Evolutionary conservation across 306 rosid genomes (phyloP), one percentile per base, ranked within the genome.

Genomic region (Casuarina equisetifolia): DNA sequence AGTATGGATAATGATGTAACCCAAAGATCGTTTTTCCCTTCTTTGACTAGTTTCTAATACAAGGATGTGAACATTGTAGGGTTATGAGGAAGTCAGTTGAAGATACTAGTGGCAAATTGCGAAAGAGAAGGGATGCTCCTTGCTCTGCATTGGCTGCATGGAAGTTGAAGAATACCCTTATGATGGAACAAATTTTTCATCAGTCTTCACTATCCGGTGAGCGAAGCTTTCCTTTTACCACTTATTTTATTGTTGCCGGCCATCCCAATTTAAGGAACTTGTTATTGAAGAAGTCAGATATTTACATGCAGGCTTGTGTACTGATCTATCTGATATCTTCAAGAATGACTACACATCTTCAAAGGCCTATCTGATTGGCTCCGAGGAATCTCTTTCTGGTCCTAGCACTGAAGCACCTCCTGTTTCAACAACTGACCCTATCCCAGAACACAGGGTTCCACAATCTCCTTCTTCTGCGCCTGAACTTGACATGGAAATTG

Each of bases 171-270:
- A 91, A 82, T 53, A 81, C 50, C 45, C 73, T 79, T 77, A 85
- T 80, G 55, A 91, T 89, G 71, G 96, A 92, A 78, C 74, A 80
- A 49, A 73, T 89, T 50, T 88, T 95, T 79, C 4, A 80, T 57
- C 89, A 86, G 80, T 90, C 96, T 17, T 81, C 86, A 76, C 20
- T 87, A 75, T 76, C 85, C n/a, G 96, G 98, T 91, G 80, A 82
- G 78, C 45, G 42, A 51, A 38, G 39, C 20, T 81, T 43, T 62
- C 32, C 44, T 42, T 51, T 66, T 57, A 7, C 54, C 17, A 15
- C 11, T 52, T 58, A 46, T 36, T 43, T 32, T 70, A 79, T 54
- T 77, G 19, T 35, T 72, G 10, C 69, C 40, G 17, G 39, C 20
- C 69, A 40, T 61, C 39, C 19, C 32, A 38, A 67, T 63, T 48